A percentile compares a stretch with the other conserved stretches of the same genome.
These are phyloP conservation scores for Calendula officinalis DNA, from an alignment of 129 eudicot genomes.

Conservation along the genomic window DNA sequence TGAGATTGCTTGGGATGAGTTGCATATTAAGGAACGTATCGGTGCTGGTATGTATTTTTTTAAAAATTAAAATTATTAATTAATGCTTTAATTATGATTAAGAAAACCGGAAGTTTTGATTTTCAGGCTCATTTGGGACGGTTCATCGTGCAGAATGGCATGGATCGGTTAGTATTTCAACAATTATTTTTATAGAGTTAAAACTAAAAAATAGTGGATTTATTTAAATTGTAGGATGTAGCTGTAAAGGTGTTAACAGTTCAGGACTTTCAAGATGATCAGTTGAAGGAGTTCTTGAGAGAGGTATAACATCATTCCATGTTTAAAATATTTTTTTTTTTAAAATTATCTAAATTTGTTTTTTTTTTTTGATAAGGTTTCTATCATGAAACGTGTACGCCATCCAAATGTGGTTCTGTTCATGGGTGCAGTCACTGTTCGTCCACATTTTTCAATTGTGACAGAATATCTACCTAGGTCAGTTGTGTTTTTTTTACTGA, in stretches of 20 bases:
- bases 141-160: conserved; percentile 99
- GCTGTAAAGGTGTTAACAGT: conserved; percentile 89
- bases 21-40: conserved; percentile 86
- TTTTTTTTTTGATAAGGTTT: conserved; percentile 55
- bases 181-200: background rate
- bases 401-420: conserved; percentile 97
- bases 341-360: too few species aligned
- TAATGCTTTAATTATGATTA: too few species aligned
- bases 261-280: conserved; percentile 92
- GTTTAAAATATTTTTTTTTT: too few species aligned
- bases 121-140: conserved; percentile 87
- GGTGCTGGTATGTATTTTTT: conserved; percentile 65
- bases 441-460: conserved; percentile 80
- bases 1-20: conserved; percentile 93
- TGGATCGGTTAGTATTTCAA: conserved; percentile 78
- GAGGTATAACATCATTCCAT: conserved; percentile 50
- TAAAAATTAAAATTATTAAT: too few species aligned
- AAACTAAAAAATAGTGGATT: background rate
- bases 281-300: conserved; percentile 79
- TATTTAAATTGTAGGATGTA: conserved; percentile 60
- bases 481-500: background rate
- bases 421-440: conserved; percentile 95
- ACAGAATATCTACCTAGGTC: conserved; percentile 89
- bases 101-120: background rate
- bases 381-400: conserved; percentile 97